A percentile compares a stretch with the other conserved stretches of the same genome.
These are phyloP conservation scores for Globisporangium spinosum DNA, from an alignment of 352 stramenopile genomes.

Conservation along the genomic window DNA sequence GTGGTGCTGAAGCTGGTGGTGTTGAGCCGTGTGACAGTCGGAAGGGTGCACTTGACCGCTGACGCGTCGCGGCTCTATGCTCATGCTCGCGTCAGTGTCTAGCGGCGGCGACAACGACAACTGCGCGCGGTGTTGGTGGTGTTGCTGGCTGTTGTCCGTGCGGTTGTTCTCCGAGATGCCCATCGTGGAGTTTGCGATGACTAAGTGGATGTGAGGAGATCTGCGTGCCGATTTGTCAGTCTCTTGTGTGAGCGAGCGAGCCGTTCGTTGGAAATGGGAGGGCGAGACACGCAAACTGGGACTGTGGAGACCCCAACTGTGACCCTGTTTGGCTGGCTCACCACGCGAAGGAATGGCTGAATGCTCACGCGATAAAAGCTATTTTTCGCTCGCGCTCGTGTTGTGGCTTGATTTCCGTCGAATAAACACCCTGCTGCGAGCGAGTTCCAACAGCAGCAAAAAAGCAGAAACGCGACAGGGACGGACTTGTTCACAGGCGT, in stretches of 20 bases:
- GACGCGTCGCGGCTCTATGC: not conserved
- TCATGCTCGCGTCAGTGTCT: not conserved
- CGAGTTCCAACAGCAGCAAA: not conserved
- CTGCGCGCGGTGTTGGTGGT: too few species aligned
- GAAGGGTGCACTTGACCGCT: not conserved
- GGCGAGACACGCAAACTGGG: not conserved
- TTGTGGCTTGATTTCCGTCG: not conserved
- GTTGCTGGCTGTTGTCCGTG: constrained; percentile 5
- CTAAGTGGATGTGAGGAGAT: not conserved
- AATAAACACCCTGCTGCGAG: not conserved
- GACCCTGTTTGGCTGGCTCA: too few species aligned
- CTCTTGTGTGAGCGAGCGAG: not conserved
- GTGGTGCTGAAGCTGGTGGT: not conserved
- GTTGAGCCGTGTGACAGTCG: not conserved
- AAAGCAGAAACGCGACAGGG: not conserved
- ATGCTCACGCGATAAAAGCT: too few species aligned
- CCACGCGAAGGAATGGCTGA: too few species aligned
- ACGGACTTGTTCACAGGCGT: not conserved
- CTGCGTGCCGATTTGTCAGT: not conserved
- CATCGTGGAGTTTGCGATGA: constrained; percentile 7
- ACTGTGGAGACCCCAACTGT: constrained; percentile 14
- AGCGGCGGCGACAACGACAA: not conserved
- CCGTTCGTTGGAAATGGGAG: not conserved
- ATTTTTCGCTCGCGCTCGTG: too few species aligned
- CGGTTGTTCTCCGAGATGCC: constrained; percentile 19